Evolutionary conservation across 768 basidiomycete species (phyloP).

Genomic region (Fistulinella prunicolor): DNA sequence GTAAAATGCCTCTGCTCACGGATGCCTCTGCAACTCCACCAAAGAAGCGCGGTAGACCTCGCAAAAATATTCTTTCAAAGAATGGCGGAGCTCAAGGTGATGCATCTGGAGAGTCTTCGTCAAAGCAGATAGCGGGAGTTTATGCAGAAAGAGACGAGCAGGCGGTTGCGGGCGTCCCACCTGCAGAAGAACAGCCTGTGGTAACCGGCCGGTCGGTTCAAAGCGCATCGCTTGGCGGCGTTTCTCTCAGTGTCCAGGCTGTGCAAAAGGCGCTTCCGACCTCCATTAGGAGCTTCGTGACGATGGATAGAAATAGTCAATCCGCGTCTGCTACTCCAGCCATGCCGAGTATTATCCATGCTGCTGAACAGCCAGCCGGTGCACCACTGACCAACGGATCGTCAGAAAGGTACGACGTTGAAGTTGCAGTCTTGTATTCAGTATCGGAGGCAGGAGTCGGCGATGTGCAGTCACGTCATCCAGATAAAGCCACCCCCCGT

Average conservation of each 20-base stretch:
- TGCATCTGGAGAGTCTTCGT: constrained; percentile 8
- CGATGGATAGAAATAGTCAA: no score
- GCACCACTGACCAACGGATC: no score
- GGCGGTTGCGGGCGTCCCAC: not conserved
- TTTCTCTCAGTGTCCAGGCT: not conserved
- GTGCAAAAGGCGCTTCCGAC: not conserved
- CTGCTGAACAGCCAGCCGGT: not conserved
- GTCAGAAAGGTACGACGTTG: not conserved
- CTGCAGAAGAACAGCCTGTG: not conserved
- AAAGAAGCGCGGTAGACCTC: constrained; percentile 38
- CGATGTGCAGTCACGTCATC: not conserved
- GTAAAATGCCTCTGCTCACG: constrained; percentile 34
- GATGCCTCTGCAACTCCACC: constrained; percentile 14
- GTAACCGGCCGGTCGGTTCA: no score
- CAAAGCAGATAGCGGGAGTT: not conserved
- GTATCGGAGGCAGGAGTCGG: not conserved
- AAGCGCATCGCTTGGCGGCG: no score
- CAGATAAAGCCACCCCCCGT: not conserved
- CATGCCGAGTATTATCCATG: not conserved
- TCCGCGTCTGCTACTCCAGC: not conserved
- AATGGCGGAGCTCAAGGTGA: not conserved
- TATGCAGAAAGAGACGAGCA: not conserved
- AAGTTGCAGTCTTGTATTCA: not conserved
- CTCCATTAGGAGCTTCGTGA: not conserved
- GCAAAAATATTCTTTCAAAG: constrained; percentile 19